Evolutionary conservation across 192 early-diverging fungal genomes (phyloP), one percentile per base, ranked within the genome.

Genomic region (Coemansia sp.): DNA sequence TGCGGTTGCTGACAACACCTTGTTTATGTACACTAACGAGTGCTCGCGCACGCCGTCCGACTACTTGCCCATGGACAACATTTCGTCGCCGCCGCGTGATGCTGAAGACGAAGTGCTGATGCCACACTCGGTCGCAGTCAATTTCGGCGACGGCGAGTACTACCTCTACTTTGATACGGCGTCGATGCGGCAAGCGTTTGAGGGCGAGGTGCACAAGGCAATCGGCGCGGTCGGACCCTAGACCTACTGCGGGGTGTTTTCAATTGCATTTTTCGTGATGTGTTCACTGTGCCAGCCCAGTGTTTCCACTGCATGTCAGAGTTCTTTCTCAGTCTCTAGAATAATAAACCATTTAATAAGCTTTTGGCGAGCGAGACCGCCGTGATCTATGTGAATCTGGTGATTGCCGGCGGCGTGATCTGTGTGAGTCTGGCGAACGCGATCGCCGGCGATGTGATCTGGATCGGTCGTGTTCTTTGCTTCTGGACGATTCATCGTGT

Each of bases 1-100:
- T 78, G 75, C 71, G 10, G 37, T 78, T 32, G 65, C 75, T 0
- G 66, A 78, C 35, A 62, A 69, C 20, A 78, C 65, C 7, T 50
- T 78, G 54, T 78, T 78, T 51, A 51, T 71, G 58, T 78, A 78
- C 61, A 78, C 63, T 26, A 78, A 78, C 50, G 75, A 78, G 59
- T 78, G 75, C 75, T 72, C 69, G 37, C 69, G 69, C 59, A 51
- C 59, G 10, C 75, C 75, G 35, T 62, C 69, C 4, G 75, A 72
- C 50, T 68, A 55, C 38, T 35, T 68, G 60, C 59, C 54, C 14
- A 68, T 72, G 9, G 57, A 41, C 19, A 35, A 54, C 19, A 39
- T 65, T 38, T 59, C 68, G 16, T 53, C 61, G 43, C 45, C 75
- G 11, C 75, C 75, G 26, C 62, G 75, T 24, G 60, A 64, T 47